Percentiles rank a stretch among this genome's conserved stretches.
Conservation (phyloP, 1,139 yeast genomes). For the Debaryomycetaceae sp. region DNA sequence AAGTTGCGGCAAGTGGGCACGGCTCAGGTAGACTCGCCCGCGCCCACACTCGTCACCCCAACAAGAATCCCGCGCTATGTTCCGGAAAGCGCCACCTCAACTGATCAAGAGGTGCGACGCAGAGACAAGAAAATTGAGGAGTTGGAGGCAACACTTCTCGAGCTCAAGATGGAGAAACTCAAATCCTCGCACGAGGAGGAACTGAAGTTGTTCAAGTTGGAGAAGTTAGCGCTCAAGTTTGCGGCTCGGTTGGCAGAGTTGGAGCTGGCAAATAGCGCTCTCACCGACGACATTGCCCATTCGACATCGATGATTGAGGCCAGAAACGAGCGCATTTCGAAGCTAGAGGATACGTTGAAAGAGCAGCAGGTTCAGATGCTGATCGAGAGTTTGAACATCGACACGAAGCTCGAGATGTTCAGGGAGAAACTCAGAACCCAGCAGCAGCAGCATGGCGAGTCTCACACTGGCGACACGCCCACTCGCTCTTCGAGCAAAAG, state of each 20-base stretch:
- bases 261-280: conserved; percentile 33
- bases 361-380: conserved; percentile 49
- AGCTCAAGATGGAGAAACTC: conserved; percentile 32
- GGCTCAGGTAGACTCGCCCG: too few species aligned
- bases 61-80: conserved; percentile 4
- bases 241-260: conserved; percentile 38
- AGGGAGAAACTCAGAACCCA: conserved; percentile 24
- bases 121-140: conserved; percentile 35
- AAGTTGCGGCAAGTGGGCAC: conserved; percentile 31
- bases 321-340: conserved; percentile 55
- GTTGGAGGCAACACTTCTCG: conserved; percentile 34
- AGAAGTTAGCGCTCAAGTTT: conserved; percentile 34
- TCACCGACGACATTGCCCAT: conserved; percentile 45
- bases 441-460: conserved; percentile 9
- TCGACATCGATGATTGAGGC: conserved; percentile 57
- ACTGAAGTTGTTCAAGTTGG: conserved; percentile 37
- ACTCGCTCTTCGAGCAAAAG: conserved; percentile 2
- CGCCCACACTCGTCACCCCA: too few species aligned
- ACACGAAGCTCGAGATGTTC: conserved; percentile 42
- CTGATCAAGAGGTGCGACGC: conserved; percentile 5
- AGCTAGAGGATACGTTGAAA: conserved; percentile 47
- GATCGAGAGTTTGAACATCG: conserved; percentile 52
- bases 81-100: conserved; percentile 1
- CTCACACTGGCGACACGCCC: too few species aligned
- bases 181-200: conserved; percentile 41